Percentiles rank a stretch among this genome's conserved stretches.
Conservation (phyloP, 2,329 filamentous ascomycete species). For the Laburnicola sp. region DNA sequence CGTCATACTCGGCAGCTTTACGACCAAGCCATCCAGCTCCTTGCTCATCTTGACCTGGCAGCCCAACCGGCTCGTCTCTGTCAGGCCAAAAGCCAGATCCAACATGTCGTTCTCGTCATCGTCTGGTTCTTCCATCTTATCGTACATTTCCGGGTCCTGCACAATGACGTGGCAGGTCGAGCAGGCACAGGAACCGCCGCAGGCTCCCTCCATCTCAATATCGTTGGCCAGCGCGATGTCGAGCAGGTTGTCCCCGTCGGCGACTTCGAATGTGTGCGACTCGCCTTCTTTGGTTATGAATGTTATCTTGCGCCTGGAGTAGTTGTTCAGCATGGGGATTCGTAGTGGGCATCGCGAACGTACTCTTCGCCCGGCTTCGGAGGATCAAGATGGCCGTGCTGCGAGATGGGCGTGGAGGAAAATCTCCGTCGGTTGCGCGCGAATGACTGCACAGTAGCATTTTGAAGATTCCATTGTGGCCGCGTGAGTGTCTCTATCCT, state of each 20-base stretch:
- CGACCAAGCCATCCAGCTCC: conserved; percentile 82
- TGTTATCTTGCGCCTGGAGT: conserved; percentile 74
- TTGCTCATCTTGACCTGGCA: conserved; percentile 93
- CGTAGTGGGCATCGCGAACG: conserved; percentile 34
- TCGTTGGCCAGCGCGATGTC: conserved; percentile 95
- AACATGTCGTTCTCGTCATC: conserved; percentile 58
- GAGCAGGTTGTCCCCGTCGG: conserved; percentile 86
- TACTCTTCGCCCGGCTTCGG: conserved; percentile 93
- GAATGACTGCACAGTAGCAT: not conserved
- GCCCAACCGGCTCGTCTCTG: conserved; percentile 80
- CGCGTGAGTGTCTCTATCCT: not conserved
- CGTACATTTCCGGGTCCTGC: conserved; percentile 70
- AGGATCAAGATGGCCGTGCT: conserved; percentile 78
- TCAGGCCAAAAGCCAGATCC: conserved; percentile 85
- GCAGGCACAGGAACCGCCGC: conserved; percentile 90
- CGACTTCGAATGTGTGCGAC: conserved; percentile 75
- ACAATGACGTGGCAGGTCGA: conserved; percentile 93
- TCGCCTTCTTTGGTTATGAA: conserved; percentile 90
- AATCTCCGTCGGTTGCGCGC: conserved; percentile 56
- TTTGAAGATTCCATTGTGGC: not conserved
- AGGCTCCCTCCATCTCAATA: conserved; percentile 97
- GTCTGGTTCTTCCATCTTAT: conserved; percentile 64
- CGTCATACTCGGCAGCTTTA: conserved; percentile 89
- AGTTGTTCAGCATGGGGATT: not conserved
- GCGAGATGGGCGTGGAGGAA: conserved; percentile 61